Conservation (phyloP, 306 rosid genomes). For the Pueraria montana region DNA sequence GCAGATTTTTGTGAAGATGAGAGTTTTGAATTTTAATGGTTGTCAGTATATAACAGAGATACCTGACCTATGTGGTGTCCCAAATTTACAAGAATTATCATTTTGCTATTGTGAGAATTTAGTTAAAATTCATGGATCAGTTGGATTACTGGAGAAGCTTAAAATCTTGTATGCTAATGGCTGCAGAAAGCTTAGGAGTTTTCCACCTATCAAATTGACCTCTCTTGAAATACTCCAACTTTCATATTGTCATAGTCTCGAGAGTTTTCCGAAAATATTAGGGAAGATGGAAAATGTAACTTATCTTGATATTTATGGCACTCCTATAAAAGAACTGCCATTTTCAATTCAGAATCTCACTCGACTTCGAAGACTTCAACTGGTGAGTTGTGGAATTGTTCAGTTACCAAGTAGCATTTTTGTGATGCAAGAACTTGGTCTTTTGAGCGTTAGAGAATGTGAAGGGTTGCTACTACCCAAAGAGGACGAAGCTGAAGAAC, state of each 20-base stretch:
- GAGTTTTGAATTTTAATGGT: not conserved
- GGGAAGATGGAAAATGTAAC: not conserved
- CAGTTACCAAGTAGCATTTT: too few species aligned
- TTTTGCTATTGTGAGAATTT: not conserved
- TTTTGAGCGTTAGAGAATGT: too few species aligned
- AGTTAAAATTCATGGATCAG: not conserved
- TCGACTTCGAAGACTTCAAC: not conserved
- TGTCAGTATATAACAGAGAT: not conserved
- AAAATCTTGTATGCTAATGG: not conserved
- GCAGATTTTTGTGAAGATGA: not conserved
- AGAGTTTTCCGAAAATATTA: not conserved
- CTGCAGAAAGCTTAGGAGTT: not conserved
- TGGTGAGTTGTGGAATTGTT: not conserved
- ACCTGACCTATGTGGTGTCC: not conserved
- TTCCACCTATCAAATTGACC: not conserved
- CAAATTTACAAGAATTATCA: not conserved
- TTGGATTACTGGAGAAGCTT: not conserved
- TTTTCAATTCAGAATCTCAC: not conserved
- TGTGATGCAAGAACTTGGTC: too few species aligned
- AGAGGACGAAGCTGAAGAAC: too few species aligned
- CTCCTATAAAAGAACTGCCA: not conserved
- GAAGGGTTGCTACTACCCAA: too few species aligned
- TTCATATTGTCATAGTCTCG: not conserved
- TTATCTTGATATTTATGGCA: not conserved
- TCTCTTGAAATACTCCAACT: not conserved